Conservation (phyloP, 352 stramenopile species). For the Globisporangium cylindrosporum region DNA sequence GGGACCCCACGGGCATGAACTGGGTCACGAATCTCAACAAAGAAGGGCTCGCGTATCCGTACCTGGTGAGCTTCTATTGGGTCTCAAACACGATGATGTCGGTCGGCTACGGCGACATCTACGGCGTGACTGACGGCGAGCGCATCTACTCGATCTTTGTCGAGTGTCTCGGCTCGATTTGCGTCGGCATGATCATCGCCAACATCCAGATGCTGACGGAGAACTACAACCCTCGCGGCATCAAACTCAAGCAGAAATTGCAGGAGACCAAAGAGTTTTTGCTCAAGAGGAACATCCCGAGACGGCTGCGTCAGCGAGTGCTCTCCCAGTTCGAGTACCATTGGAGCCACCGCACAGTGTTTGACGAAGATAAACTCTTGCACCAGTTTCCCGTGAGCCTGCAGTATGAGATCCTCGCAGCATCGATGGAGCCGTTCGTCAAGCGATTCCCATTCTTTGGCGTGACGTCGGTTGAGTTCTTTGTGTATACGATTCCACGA, state of each 20-base stretch:
- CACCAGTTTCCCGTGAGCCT: conserved; percentile 64
- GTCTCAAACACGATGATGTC: conserved; percentile 93
- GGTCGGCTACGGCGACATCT: conserved; percentile 91
- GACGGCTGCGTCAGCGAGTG: conserved; percentile 58
- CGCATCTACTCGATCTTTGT: conserved; percentile 85
- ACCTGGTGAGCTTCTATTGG: conserved; percentile 91
- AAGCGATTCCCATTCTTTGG: conserved; percentile 78
- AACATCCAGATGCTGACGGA: conserved; percentile 92
- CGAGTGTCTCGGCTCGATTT: conserved; percentile 80
- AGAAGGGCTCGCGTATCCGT: conserved; percentile 57
- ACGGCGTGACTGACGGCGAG: conserved; percentile 73
- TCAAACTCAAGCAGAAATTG: conserved; percentile 71
- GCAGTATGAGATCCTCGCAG: conserved; percentile 77
- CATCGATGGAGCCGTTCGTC: conserved; percentile 75
- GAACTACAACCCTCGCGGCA: conserved; percentile 83
- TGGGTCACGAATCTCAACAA: conserved; percentile 61
- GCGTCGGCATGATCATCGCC: conserved; percentile 91
- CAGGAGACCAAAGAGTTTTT: conserved; percentile 83
- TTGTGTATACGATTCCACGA: conserved; percentile 58
- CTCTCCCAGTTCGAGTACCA: conserved; percentile 84
- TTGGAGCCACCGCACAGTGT: conserved; percentile 68
- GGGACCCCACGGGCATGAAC: conserved; percentile 61
- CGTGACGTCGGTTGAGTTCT: conserved; percentile 73
- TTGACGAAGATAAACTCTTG: conserved; percentile 69
- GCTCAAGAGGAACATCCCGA: conserved; percentile 60